These are phyloP conservation scores for Nemania sp. DNA, from an alignment of 2,329 filamentous ascomycete species.

Conservation along the genomic window DNA sequence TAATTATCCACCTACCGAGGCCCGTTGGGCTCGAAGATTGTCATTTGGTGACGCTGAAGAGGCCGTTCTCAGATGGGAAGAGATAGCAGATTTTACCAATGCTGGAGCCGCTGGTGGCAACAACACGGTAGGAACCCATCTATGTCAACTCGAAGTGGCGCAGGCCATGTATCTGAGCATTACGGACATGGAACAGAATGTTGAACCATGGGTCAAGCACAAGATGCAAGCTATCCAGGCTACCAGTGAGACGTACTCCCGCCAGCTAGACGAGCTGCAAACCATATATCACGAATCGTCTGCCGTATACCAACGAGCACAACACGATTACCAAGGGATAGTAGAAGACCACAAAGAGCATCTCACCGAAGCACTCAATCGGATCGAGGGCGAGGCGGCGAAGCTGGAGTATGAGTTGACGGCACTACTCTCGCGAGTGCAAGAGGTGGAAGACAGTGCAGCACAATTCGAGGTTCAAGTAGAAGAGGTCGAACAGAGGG, in stretches of 20 bases:
- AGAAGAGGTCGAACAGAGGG: constrained; percentile 66
- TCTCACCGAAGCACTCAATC: constrained; percentile 72
- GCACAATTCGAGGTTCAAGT: constrained; percentile 79
- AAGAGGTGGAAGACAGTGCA: constrained; percentile 85
- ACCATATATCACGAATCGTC: constrained; percentile 68
- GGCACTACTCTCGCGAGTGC: constrained; percentile 75
- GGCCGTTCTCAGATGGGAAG: constrained; percentile 69
- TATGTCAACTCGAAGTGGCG: constrained; percentile 55
- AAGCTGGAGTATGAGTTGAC: constrained; percentile 92
- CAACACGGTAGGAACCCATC: constrained; percentile 18
- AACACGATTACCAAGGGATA: constrained; percentile 68
- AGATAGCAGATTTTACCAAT: constrained; percentile 50
- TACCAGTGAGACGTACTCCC: constrained; percentile 64
- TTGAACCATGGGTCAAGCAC: constrained; percentile 63
- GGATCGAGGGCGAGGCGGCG: constrained; percentile 78
- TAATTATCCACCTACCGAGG: constrained; percentile 52
- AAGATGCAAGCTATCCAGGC: constrained; percentile 59
- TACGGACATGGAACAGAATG: constrained; percentile 51
- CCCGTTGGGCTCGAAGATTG: constrained; percentile 70
- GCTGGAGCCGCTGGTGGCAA: constrained; percentile 40
- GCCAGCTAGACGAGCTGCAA: constrained; percentile 68
- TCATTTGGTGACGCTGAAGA: constrained; percentile 78
- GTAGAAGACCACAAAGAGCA: constrained; percentile 69
- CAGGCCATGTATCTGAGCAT: constrained; percentile 58
- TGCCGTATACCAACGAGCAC: constrained; percentile 70